Conservation (phyloP, 352 stramenopile species). For the Thalassiosira mediterranea region DNA sequence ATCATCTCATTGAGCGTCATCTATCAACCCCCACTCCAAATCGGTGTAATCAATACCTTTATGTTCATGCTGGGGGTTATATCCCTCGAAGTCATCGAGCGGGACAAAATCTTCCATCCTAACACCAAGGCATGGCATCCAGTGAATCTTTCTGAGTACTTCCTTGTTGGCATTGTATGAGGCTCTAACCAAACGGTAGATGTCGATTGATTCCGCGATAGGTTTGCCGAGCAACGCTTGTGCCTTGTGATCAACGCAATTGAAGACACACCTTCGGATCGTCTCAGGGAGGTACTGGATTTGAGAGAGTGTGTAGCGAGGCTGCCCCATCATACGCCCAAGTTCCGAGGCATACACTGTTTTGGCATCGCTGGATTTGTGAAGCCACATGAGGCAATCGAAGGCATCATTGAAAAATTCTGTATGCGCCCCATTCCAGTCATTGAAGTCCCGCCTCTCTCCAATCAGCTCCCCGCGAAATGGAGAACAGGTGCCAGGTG, state of each 20-base stretch:
- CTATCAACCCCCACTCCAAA: neutral
- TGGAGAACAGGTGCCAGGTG: slow-evolving; percentile 18
- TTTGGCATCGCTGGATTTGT: slow-evolving; percentile 6
- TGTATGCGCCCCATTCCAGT: slow-evolving; percentile 3
- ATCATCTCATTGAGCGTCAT: too few species aligned
- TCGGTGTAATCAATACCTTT: neutral
- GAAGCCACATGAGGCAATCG: slow-evolving; percentile 13
- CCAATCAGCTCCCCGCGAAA: slow-evolving; percentile 10
- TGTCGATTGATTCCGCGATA: slow-evolving; percentile 23
- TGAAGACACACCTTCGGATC: slow-evolving; percentile 22
- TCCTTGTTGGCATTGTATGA: slow-evolving; percentile 8
- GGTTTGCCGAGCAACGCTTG: slow-evolving; percentile 10
- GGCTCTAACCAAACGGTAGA: slow-evolving; percentile 10
- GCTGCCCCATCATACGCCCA: neutral
- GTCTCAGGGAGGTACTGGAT: slow-evolving; percentile 29
- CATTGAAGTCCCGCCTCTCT: neutral
- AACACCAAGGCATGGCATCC: slow-evolving; percentile 28
- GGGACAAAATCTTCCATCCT: slow-evolving; percentile 13
- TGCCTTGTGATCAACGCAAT: slow-evolving; percentile 20
- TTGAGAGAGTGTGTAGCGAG: slow-evolving; percentile 19
- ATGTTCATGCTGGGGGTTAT: slow-evolving; percentile 15
- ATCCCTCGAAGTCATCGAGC: slow-evolving; percentile 8
- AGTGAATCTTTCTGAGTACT: slow-evolving; percentile 16
- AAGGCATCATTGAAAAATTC: slow-evolving; percentile 2
- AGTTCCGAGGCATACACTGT: neutral